Evolutionary conservation across 1,284 basidiomycete genomes (phyloP).

Genomic region (Anthracocystis setariae): DNA sequence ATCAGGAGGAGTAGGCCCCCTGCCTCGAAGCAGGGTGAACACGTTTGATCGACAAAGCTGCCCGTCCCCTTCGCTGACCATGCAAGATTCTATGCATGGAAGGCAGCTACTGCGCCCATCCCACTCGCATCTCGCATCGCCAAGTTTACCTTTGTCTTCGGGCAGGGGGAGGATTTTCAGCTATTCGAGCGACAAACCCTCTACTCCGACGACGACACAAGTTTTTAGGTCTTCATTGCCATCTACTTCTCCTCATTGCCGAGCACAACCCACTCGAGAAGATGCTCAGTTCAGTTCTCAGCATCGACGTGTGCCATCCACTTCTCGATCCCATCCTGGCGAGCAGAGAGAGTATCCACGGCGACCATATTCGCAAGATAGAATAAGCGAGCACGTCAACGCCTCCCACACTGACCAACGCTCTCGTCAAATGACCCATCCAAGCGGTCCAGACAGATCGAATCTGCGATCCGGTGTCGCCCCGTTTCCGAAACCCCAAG

Average conservation of each 20-base stretch:
- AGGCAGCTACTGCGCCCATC: no score
- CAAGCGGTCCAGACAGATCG: background rate
- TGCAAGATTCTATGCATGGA: background rate
- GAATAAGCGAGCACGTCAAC: background rate
- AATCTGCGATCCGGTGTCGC: background rate
- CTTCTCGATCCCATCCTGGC: no score
- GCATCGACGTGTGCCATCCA: no score
- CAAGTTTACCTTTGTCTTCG: background rate
- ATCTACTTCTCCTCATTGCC: no score
- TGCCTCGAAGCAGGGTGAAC: no score
- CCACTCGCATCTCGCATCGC: slow-evolving; percentile 1
- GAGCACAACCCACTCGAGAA: no score
- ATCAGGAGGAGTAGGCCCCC: no score
- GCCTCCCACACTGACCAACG: background rate
- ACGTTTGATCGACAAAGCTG: no score
- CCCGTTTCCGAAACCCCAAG: no score
- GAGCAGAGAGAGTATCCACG: no score
- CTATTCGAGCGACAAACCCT: slow-evolving; percentile 13
- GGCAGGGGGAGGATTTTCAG: slow-evolving; percentile 12
- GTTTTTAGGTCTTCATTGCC: no score
- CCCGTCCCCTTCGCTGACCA: background rate
- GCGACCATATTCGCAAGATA: background rate
- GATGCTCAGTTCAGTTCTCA: no score
- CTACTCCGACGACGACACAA: background rate
- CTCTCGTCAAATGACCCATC: background rate